Conservation (phyloP, 768 basidiomycete genomes). For the Boletus rex-veris region DNA sequence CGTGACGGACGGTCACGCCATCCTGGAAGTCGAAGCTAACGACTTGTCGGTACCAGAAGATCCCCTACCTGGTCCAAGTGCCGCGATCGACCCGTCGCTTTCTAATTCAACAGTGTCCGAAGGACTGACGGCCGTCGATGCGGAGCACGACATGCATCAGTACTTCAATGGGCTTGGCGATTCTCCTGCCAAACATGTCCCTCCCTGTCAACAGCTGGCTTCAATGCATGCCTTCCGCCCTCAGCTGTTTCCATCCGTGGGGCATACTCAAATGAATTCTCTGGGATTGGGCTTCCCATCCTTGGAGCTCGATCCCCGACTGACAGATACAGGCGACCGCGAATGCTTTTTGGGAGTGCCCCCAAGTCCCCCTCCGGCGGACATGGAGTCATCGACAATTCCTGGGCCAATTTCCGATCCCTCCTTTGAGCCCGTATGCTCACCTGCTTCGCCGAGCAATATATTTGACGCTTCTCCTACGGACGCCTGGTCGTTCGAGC, state of each 20-base stretch:
- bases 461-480: background rate
- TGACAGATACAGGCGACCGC: conserved; percentile 2
- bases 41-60: background rate
- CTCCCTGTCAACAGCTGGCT: background rate
- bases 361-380: conserved; percentile 18
- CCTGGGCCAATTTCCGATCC: background rate
- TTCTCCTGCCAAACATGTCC: conserved; percentile 15
- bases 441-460: conserved; percentile 4
- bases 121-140: conserved; percentile 4
- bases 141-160: conserved; percentile 23
- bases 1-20: background rate
- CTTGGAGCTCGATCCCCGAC: conserved; percentile 4
- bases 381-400: background rate
- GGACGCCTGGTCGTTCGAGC: conserved; percentile 10
- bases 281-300: conserved; percentile 4
- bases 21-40: background rate
- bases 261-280: background rate
- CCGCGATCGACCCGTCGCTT: background rate
- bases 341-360: conserved; percentile 29
- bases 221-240: conserved; percentile 9
- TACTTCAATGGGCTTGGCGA: conserved; percentile 27
- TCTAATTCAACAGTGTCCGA: background rate
- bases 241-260: conserved; percentile 2
- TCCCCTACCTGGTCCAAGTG: background rate
- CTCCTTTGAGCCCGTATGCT: background rate